Conservation (phyloP, 371 early-diverging fungal genomes). For the Apophysomyces variabilis region DNA sequence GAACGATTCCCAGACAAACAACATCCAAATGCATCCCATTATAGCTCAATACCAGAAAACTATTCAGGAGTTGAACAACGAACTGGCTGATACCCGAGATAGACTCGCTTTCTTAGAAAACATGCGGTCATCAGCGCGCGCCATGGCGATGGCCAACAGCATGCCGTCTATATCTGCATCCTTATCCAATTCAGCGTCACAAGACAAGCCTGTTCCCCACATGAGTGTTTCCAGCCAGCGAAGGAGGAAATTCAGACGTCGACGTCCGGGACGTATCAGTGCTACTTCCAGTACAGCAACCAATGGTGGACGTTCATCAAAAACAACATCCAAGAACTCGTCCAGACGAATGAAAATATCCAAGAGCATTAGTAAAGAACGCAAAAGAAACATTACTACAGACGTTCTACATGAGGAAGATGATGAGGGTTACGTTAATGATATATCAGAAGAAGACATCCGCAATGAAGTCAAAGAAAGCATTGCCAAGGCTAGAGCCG, state of each 20-base stretch:
- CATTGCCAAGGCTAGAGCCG: conserved; percentile 66
- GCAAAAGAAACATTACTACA: neutral
- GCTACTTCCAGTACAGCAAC: conserved; percentile 35
- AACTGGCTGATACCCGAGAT: conserved; percentile 53
- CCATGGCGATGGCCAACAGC: conserved; percentile 28
- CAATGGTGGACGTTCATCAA: conserved; percentile 9
- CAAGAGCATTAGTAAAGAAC: neutral
- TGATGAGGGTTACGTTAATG: conserved; percentile 40
- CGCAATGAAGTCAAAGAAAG: conserved; percentile 53
- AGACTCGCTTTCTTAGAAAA: conserved; percentile 37
- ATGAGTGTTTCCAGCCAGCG: conserved; percentile 18
- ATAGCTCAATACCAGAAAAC: conserved; percentile 63
- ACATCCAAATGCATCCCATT: conserved; percentile 52
- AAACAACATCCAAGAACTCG: conserved; percentile 6
- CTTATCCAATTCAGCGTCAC: conserved; percentile 32
- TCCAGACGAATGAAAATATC: conserved; percentile 15
- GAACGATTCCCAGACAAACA: neutral
- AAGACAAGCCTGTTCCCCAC: conserved; percentile 9
- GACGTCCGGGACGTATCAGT: conserved; percentile 22
- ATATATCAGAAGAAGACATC: conserved; percentile 33
- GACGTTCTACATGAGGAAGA: conserved; percentile 15
- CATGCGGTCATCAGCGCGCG: conserved; percentile 38
- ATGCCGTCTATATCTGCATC: conserved; percentile 22
- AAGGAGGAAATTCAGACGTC: conserved; percentile 23
- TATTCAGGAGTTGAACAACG: conserved; percentile 58